Percentiles rank a stretch among this genome's conserved stretches.
Evolutionary conservation across 179 eudicot species (phyloP).

Genomic region (Heliamphora ciliata): DNA sequence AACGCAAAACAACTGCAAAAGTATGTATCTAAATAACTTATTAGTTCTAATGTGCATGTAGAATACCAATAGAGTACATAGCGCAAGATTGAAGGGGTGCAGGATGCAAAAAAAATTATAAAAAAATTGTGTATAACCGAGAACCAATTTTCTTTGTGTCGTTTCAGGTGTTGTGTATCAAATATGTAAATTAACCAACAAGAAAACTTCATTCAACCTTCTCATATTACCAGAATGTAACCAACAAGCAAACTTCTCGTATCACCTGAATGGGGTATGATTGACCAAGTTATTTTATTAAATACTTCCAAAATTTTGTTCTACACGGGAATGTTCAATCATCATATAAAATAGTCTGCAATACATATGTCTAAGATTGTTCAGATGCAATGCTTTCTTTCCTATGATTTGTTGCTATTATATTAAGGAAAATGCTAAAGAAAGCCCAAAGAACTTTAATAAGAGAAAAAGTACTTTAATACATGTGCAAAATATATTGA

Average conservation of each 20-base stretch:
- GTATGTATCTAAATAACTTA: too few species aligned
- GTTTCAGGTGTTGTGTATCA: not conserved
- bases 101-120: too few species aligned
- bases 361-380: not conserved
- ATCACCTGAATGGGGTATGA: not conserved
- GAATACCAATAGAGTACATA: too few species aligned
- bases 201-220: not conserved
- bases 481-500: too few species aligned
- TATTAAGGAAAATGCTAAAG: not conserved
- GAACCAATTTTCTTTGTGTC: not conserved
- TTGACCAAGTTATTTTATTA: not conserved
- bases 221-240: not conserved
- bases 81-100: too few species aligned
- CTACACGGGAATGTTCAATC: not conserved
- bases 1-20: too few species aligned
- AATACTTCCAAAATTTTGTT: not conserved
- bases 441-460: too few species aligned
- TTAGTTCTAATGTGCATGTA: too few species aligned
- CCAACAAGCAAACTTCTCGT: not conserved
- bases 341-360: not conserved
- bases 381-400: not conserved
- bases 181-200: not conserved
- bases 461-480: too few species aligned
- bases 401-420: not conserved
- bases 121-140: too few species aligned